These are phyloP conservation scores for Populus ilicifolia DNA, from an alignment of 345 rosid species.

Conservation along the genomic window DNA sequence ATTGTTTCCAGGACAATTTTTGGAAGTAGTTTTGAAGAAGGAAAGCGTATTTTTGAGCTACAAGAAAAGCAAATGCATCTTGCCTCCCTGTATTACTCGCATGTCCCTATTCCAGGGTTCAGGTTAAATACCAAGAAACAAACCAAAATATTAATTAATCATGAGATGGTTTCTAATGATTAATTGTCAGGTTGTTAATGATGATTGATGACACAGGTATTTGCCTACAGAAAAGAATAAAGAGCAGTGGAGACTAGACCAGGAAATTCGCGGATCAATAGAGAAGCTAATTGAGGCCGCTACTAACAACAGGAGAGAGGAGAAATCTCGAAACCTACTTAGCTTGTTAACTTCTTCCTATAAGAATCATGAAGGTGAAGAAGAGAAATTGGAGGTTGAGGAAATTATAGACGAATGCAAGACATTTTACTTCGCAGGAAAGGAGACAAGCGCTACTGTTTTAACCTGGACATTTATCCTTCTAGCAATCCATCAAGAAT, in stretches of 20 bases:
- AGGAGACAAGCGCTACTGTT: conserved; percentile 68
- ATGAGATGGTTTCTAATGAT: background rate
- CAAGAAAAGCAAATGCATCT: conserved; percentile 72
- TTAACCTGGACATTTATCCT: conserved; percentile 66
- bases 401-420: conserved; percentile 86
- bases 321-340: conserved; percentile 50
- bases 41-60: conserved; percentile 56
- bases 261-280: conserved; percentile 57
- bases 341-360: conserved; percentile 48
- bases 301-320: conserved; percentile 22
- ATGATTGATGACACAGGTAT: conserved; percentile 38
- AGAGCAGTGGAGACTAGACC: conserved; percentile 62
- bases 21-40: conserved; percentile 75
- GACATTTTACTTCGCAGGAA: conserved; percentile 85
- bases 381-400: conserved; percentile 55
- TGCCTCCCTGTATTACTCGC: conserved; percentile 46
- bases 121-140: conserved; percentile 35
- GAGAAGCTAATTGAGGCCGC: conserved; percentile 41
- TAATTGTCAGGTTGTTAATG: background rate
- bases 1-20: conserved; percentile 77
- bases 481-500: conserved; percentile 69
- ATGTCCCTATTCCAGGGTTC: conserved; percentile 70
- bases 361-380: conserved; percentile 46
- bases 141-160: background rate
- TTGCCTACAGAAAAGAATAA: conserved; percentile 71